Evolutionary conservation across 2,329 filamentous ascomycete genomes (phyloP).

Genomic region (Metarhizium sp.): DNA sequence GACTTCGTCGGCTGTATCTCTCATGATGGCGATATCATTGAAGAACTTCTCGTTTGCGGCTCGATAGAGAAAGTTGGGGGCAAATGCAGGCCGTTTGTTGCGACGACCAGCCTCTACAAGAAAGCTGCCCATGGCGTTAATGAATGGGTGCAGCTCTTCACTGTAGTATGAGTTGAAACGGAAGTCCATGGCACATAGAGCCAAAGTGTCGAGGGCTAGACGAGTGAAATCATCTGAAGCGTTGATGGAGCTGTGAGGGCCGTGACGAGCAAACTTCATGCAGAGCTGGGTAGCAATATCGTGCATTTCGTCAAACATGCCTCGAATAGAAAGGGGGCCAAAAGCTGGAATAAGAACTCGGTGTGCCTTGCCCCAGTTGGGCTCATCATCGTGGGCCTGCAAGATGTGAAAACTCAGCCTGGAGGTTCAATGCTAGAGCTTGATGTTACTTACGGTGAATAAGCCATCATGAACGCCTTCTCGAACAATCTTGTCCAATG

Average conservation of each 20-base stretch:
- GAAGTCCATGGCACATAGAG: constrained; percentile 60
- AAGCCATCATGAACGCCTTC: constrained; percentile 55
- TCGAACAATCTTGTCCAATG: constrained; percentile 37
- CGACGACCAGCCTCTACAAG: constrained; percentile 46
- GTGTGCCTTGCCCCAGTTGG: constrained; percentile 60
- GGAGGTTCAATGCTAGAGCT: not conserved
- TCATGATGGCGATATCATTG: constrained; percentile 45
- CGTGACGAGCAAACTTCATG: constrained; percentile 60
- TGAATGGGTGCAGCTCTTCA: constrained; percentile 60
- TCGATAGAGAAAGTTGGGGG: constrained; percentile 38
- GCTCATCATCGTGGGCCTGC: constrained; percentile 35
- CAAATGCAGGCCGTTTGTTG: constrained; percentile 34
- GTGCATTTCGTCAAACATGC: constrained; percentile 62
- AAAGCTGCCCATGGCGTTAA: constrained; percentile 57
- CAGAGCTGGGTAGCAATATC: constrained; percentile 57
- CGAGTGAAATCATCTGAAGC: constrained; percentile 61
- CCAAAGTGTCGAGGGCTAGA: constrained; percentile 64
- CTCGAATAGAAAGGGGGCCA: constrained; percentile 56
- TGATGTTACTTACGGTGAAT: constrained; percentile 44
- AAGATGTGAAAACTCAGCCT: constrained; percentile 14
- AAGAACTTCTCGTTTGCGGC: constrained; percentile 40
- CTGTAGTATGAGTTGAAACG: constrained; percentile 70
- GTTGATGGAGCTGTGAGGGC: constrained; percentile 45
- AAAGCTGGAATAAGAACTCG: constrained; percentile 59
- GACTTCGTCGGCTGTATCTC: constrained; percentile 47